These are phyloP conservation scores for Quercus dentata DNA, from an alignment of 306 rosid species.

Conservation along the genomic window DNA sequence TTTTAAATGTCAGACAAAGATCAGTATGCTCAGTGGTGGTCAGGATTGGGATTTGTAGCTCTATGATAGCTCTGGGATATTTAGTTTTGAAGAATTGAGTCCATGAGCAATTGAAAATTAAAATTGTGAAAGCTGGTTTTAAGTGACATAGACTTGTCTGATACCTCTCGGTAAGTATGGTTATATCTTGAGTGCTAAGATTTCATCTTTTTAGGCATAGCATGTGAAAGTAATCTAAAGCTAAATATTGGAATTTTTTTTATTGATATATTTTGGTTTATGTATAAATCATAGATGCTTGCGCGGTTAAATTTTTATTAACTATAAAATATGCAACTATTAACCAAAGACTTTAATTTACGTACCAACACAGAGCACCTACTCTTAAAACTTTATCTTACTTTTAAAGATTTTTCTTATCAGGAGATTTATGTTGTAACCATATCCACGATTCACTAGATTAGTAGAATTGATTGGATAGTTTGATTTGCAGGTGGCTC, in stretches of 20 bases:
- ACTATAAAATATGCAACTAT: background rate
- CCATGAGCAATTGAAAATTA: background rate
- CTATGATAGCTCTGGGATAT: background rate
- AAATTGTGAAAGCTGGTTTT: background rate
- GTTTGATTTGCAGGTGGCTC: constrained; percentile 43
- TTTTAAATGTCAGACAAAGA: background rate
- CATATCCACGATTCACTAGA: background rate
- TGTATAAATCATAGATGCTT: too few relatives aligned
- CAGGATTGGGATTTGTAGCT: constrained; percentile 4
- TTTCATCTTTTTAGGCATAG: too few relatives aligned
- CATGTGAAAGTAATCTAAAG: too few relatives aligned
- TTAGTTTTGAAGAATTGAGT: background rate
- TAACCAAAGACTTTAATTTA: background rate
- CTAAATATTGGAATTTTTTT: too few relatives aligned
- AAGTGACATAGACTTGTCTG: too few relatives aligned
- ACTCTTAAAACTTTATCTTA: background rate
- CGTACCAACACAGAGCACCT: background rate
- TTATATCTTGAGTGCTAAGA: too few relatives aligned
- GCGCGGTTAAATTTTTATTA: too few relatives aligned
- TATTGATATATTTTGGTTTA: too few relatives aligned
- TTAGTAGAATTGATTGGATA: constrained; percentile 12
- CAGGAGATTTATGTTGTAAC: background rate
- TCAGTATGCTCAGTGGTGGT: background rate
- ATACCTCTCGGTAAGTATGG: too few relatives aligned
- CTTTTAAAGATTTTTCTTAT: background rate